A percentile compares a stretch with the other conserved stretches of the same genome.
Conservation (phyloP, 2,329 filamentous ascomycete genomes). For the Pseudonectria buxi region DNA sequence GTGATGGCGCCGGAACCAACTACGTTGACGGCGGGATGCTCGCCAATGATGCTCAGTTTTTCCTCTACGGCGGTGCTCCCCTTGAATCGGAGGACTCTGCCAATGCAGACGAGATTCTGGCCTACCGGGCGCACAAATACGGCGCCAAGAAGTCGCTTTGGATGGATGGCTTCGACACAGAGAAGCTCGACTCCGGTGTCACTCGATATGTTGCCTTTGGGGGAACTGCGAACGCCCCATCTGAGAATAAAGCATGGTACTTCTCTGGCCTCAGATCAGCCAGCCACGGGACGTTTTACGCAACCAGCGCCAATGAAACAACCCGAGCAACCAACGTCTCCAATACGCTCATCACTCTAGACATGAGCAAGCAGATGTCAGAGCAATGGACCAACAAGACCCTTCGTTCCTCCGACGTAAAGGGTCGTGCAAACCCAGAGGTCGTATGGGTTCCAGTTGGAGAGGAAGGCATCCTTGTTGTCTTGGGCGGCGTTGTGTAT, state of each 20-base stretch:
- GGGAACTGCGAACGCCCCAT: conserved; percentile 56
- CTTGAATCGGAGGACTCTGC: conserved; percentile 32
- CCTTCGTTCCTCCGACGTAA: conserved; percentile 38
- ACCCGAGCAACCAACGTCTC: conserved; percentile 40
- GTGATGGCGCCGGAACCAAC: conserved; percentile 47
- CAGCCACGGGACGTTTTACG: conserved; percentile 43
- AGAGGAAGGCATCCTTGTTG: conserved; percentile 66
- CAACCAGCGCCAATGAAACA: conserved; percentile 26
- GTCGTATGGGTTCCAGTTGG: conserved; percentile 74
- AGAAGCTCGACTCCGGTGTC: conserved; percentile 36
- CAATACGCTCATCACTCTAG: conserved; percentile 51
- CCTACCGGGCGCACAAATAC: conserved; percentile 49
- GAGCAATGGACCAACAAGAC: conserved; percentile 53
- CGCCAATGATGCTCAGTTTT: conserved; percentile 56
- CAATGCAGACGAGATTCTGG: conserved; percentile 35
- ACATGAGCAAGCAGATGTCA: conserved; percentile 45
- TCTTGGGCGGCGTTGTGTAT: conserved; percentile 65
- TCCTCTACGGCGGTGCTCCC: conserved; percentile 54
- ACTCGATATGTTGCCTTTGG: conserved; percentile 60
- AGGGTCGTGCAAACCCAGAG: conserved; percentile 55
- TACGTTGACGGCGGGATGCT: conserved; percentile 59
- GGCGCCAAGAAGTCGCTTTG: conserved; percentile 38
- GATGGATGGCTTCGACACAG: conserved; percentile 34
- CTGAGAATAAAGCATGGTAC: conserved; percentile 66
- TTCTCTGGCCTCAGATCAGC: conserved; percentile 56